phyloP scores from a whole-genome alignment of 768 basidiomycete genomes.

The Candolleomyces aberdarensis region DNA sequence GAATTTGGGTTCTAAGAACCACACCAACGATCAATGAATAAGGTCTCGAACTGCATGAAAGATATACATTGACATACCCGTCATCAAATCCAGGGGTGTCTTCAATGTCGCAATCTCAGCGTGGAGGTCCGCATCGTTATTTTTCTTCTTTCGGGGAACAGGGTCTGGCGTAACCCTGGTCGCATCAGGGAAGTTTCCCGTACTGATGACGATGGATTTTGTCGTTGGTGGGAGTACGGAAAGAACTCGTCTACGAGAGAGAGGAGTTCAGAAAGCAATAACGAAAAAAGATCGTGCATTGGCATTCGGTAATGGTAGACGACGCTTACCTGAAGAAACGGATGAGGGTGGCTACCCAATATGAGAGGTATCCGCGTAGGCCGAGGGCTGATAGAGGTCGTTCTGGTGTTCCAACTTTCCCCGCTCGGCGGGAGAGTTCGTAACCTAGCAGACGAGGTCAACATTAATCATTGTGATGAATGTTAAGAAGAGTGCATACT shows the following conservation, averaged over 20 bases:
- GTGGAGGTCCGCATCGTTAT: slow-evolving; percentile 61
- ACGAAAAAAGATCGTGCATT: not conserved
- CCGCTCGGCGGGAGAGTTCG: slow-evolving; percentile 77
- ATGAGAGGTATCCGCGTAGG: slow-evolving; percentile 83
- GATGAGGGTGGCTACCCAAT: slow-evolving; percentile 82
- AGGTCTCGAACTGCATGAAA: not conserved
- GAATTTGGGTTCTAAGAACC: slow-evolving; percentile 46
- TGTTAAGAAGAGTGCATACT: slow-evolving; percentile 52
- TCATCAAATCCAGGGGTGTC: slow-evolving; percentile 27
- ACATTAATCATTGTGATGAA: not conserved
- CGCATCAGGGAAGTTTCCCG: slow-evolving; percentile 42
- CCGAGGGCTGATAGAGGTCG: slow-evolving; percentile 94
- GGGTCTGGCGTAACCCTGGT: slow-evolving; percentile 28
- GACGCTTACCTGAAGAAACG: slow-evolving; percentile 72
- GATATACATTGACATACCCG: slow-evolving; percentile 23
- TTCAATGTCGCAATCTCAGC: slow-evolving; percentile 29
- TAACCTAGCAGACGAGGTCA: slow-evolving; percentile 51
- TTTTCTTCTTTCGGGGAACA: slow-evolving; percentile 46
- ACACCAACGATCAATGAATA: not conserved
- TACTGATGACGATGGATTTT: slow-evolving; percentile 37
- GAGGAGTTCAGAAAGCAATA: not conserved
- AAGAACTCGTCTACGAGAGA: slow-evolving; percentile 45
- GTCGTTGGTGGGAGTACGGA: slow-evolving; percentile 57
- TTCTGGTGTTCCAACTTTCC: slow-evolving; percentile 89
- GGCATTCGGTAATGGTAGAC: not conserved